Evolutionary conservation across 306 rosid genomes (phyloP).

Genomic region (Sicyos edulis): DNA sequence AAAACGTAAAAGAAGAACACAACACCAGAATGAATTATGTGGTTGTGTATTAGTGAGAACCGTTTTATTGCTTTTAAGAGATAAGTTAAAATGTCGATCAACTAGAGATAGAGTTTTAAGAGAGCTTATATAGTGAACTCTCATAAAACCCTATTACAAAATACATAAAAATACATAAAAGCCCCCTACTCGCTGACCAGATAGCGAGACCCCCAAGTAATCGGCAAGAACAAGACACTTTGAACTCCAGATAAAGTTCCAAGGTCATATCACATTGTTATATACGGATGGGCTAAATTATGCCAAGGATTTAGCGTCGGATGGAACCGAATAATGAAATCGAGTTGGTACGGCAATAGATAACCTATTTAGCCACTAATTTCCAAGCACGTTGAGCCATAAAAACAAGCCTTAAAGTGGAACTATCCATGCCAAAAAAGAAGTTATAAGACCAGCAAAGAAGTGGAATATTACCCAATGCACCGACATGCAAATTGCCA

Average conservation of each 20-base stretch:
- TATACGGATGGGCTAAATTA: neutral
- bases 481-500: slow-evolving; percentile 94
- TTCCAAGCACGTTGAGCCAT: slow-evolving; percentile 4
- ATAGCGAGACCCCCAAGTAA: too few relatives aligned
- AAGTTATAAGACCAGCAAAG: slow-evolving; percentile 6
- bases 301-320: neutral
- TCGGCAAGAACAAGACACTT: neutral
- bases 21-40: too few relatives aligned
- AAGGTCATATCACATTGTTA: neutral
- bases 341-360: neutral
- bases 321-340: slow-evolving; percentile 1
- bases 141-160: too few relatives aligned
- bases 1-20: too few relatives aligned
- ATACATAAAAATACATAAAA: too few relatives aligned
- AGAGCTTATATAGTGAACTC: too few relatives aligned
- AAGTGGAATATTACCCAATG: slow-evolving; percentile 74
- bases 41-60: too few relatives aligned
- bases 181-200: too few relatives aligned
- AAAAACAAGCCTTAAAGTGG: neutral
- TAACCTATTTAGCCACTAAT: neutral
- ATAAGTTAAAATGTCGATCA: too few relatives aligned
- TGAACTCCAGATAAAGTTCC: neutral
- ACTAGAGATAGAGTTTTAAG: too few relatives aligned
- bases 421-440: neutral
- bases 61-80: too few relatives aligned